phyloP scores from a whole-genome alignment of 176 grass and related monocot species.

The Saccharum spontaneum region DNA sequence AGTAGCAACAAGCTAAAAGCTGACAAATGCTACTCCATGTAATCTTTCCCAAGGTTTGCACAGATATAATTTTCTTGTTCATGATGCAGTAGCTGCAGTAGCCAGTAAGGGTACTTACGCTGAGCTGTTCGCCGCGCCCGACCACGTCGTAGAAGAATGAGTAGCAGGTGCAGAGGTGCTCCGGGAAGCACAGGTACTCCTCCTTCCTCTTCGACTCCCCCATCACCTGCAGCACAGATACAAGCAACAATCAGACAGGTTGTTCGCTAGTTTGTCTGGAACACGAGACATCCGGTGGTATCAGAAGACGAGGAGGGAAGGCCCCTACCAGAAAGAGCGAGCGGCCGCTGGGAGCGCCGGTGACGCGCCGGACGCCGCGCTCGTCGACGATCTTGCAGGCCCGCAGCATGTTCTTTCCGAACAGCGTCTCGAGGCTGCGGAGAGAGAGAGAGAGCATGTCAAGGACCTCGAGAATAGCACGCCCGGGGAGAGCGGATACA shows the following conservation, averaged over 20 bases:
- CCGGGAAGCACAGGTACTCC: constrained; percentile 89
- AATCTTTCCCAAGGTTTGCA: neutral
- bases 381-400: constrained; percentile 87
- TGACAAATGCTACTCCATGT: neutral
- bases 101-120: constrained; percentile 38
- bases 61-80: neutral
- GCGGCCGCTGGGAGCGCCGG: constrained; percentile 65
- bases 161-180: constrained; percentile 94
- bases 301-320: neutral
- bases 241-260: neutral
- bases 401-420: constrained; percentile 90
- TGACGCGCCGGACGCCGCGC: constrained; percentile 71
- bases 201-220: constrained; percentile 96
- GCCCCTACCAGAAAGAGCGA: constrained; percentile 76
- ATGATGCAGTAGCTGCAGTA: neutral
- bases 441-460: neutral
- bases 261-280: neutral
- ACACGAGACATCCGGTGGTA: neutral
- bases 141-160: constrained; percentile 97
- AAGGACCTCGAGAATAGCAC: neutral
- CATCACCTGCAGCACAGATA: constrained; percentile 51
- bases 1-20: neutral
- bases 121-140: constrained; percentile 74
- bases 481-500: neutral
- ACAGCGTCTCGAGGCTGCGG: constrained; percentile 73